phyloP scores from a whole-genome alignment of 2,329 filamentous ascomycete genomes.

The Xylariales sp. region DNA sequence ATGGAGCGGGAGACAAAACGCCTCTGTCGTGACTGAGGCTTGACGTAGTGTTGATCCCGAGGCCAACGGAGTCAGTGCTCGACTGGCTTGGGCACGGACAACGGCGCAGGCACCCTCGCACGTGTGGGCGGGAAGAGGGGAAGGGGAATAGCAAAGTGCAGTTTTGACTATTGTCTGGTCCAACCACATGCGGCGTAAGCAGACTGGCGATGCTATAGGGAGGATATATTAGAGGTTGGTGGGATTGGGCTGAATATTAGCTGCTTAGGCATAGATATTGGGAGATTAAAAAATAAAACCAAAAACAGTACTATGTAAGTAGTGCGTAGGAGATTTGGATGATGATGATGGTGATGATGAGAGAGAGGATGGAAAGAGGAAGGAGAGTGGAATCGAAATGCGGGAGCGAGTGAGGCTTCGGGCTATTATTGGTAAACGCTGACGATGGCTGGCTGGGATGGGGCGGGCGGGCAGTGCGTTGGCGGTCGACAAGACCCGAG shows the following conservation, averaged over 20 bases:
- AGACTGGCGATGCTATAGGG: slow-evolving; percentile 41
- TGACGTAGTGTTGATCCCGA: slow-evolving; percentile 36
- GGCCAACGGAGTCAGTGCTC: slow-evolving; percentile 36
- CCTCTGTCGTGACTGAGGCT: slow-evolving; percentile 41
- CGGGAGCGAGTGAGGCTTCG: slow-evolving; percentile 45
- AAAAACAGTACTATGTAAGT: background rate
- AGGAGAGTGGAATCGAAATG: slow-evolving; percentile 26
- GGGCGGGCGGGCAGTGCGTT: slow-evolving; percentile 34
- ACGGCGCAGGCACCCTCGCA: slow-evolving; percentile 22
- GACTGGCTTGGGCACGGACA: slow-evolving; percentile 28
- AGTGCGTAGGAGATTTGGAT: slow-evolving; percentile 2
- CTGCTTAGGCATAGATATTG: slow-evolving; percentile 35
- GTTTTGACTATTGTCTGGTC: slow-evolving; percentile 15
- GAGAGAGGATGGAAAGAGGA: slow-evolving; percentile 20
- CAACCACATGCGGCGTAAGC: slow-evolving; percentile 30
- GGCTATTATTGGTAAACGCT: slow-evolving; percentile 35
- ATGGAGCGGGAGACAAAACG: slow-evolving; percentile 16
- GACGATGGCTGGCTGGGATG: slow-evolving; percentile 37
- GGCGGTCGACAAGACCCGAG: slow-evolving; percentile 33
- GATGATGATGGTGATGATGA: slow-evolving; percentile 2
- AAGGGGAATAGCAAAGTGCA: slow-evolving; percentile 28
- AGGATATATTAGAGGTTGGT: slow-evolving; percentile 39
- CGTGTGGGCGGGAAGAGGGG: slow-evolving; percentile 34
- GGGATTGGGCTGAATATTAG: slow-evolving; percentile 43
- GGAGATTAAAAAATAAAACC: slow-evolving; percentile 16